Percentiles rank a stretch among this genome's conserved stretches.
These are phyloP conservation scores for Malus hybrid DNA, from an alignment of 331 rosid genomes.

Conservation along the genomic window DNA sequence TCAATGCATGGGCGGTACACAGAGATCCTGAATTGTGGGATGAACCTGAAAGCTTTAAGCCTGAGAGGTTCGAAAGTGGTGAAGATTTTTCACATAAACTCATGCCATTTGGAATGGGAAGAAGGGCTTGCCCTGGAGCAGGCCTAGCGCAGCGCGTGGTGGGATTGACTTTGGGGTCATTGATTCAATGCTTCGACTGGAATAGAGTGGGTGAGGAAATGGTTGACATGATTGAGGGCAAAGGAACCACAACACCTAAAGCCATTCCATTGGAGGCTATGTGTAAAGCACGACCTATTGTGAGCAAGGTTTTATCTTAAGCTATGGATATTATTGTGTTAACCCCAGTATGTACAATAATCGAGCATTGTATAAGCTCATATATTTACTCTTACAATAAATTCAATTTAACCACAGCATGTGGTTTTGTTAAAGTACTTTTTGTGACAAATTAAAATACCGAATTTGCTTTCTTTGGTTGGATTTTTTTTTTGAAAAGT, in stretches of 20 bases:
- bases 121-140: conserved; percentile 50
- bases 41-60: conserved; percentile 38
- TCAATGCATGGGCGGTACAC: conserved; percentile 54
- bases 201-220: conserved; percentile 12
- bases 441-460: too few relatives aligned
- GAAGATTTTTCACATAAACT: neutral
- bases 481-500: too few relatives aligned
- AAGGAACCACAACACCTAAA: conserved; percentile 28
- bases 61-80: conserved; percentile 35
- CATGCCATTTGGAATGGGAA: conserved; percentile 46
- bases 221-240: conserved; percentile 28
- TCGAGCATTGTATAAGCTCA: too few relatives aligned
- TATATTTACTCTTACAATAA: neutral
- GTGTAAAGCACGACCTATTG: conserved; percentile 34
- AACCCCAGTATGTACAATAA: too few relatives aligned
- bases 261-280: conserved; percentile 35
- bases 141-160: conserved; percentile 34
- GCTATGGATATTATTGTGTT: neutral
- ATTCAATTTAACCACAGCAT: too few relatives aligned
- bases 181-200: conserved; percentile 64
- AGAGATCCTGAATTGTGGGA: conserved; percentile 39
- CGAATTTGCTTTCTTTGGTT: too few relatives aligned
- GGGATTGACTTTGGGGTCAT: conserved; percentile 26
- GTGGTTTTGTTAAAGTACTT: too few relatives aligned
- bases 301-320: neutral